Percentiles rank a stretch among this genome's conserved stretches.
These are phyloP conservation scores for Debaryomyces coudertii DNA, from an alignment of 1,139 yeast genomes.

Conservation along the genomic window DNA sequence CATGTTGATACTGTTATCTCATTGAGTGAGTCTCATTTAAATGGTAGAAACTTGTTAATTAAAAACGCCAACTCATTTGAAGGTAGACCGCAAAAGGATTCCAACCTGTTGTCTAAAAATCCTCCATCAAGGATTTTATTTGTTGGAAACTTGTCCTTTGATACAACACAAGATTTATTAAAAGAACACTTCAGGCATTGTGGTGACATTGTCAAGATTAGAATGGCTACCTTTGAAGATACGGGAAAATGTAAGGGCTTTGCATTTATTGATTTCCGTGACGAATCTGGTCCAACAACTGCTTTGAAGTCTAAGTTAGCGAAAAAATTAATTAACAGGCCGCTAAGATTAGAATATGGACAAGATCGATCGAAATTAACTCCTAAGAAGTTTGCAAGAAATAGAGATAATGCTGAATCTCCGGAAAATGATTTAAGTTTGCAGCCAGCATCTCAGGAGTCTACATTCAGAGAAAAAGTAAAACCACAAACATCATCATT, in stretches of 20 bases:
- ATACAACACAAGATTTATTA: conserved; percentile 81
- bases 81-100: conserved; percentile 77
- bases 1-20: conserved; percentile 68
- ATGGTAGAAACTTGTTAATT: conserved; percentile 84
- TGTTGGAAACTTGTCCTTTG: conserved; percentile 92
- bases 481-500: conserved; percentile 8
- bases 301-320: conserved; percentile 79
- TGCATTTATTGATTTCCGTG: conserved; percentile 86
- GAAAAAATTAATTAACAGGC: conserved; percentile 69
- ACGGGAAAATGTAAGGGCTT: conserved; percentile 96
- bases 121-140: conserved; percentile 90
- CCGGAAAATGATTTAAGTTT: conserved; percentile 1
- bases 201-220: conserved; percentile 77
- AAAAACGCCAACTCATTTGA: conserved; percentile 81
- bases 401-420: conserved; percentile 15
- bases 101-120: conserved; percentile 53
- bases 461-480: conserved; percentile 18
- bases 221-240: conserved; percentile 98
- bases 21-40: conserved; percentile 70
- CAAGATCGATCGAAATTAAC: conserved; percentile 88
- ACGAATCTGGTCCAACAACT: conserved; percentile 76
- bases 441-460: neutral
- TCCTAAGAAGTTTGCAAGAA: conserved; percentile 43
- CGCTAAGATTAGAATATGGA: conserved; percentile 86
- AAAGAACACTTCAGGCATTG: conserved; percentile 77